phyloP scores from a whole-genome alignment of 352 stramenopile genomes.

The Paralagenidium karlingii region DNA sequence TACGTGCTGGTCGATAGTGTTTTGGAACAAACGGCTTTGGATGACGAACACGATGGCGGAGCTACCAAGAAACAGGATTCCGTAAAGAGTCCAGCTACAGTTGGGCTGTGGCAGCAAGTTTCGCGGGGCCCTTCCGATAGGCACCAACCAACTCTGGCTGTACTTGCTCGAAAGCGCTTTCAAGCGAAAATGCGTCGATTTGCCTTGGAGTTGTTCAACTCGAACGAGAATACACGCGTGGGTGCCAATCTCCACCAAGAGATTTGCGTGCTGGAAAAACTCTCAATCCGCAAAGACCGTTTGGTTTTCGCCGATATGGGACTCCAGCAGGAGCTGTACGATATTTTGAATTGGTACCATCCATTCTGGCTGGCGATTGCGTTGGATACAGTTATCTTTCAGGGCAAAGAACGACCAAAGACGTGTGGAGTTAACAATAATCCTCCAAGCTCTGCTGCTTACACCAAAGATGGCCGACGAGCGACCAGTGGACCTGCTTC shows the following conservation, averaged over 20 bases:
- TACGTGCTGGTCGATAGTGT: conserved; percentile 59
- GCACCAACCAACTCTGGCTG: conserved; percentile 15
- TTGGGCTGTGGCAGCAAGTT: conserved; percentile 1
- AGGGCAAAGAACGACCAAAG: background rate
- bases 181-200: conserved; percentile 47
- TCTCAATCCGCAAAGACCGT: conserved; percentile 78
- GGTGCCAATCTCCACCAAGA: conserved; percentile 58
- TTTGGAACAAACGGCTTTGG: conserved; percentile 5
- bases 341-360: conserved; percentile 85
- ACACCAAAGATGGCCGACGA: too few relatives aligned
- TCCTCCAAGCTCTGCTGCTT: background rate
- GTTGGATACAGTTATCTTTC: conserved; percentile 69
- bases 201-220: conserved; percentile 48
- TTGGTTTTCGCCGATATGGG: conserved; percentile 86
- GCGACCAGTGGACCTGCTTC: too few relatives aligned
- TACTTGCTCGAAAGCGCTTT: conserved; percentile 57
- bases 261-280: conserved; percentile 44
- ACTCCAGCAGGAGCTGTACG: conserved; percentile 73
- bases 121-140: background rate
- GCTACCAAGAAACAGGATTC: too few relatives aligned
- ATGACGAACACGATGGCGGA: conserved; percentile 12
- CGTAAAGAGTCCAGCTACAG: conserved; percentile 1
- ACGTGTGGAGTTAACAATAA: background rate
- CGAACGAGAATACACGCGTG: conserved; percentile 30
- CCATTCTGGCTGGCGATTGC: conserved; percentile 85